phyloP scores from a whole-genome alignment of 208 protist species.

The Tetramitus jugosus region DNA sequence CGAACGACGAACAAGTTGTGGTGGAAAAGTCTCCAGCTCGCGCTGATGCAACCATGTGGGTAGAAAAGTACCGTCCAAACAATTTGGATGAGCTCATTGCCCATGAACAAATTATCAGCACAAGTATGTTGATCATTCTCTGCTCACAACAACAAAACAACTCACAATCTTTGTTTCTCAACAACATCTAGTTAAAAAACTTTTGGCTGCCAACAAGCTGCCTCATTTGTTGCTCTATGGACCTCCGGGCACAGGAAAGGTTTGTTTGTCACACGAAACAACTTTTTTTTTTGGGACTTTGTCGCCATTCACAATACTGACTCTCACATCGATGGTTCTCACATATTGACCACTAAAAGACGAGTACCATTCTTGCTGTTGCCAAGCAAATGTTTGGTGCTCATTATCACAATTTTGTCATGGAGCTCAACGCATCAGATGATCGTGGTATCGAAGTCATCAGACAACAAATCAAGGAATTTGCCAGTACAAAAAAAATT shows the following conservation, averaged over 20 bases:
- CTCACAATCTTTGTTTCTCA: background rate
- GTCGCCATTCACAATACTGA: background rate
- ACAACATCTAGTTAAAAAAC: conserved; percentile 50
- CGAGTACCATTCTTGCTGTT: conserved; percentile 70
- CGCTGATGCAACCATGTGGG: conserved; percentile 62
- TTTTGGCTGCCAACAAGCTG: conserved; percentile 80
- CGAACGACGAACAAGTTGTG: no score
- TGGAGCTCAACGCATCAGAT: conserved; percentile 98
- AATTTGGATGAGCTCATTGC: conserved; percentile 74
- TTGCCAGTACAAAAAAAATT: conserved; percentile 89
- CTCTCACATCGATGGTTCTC: background rate
- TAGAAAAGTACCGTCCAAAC: conserved; percentile 88
- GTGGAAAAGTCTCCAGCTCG: no score
- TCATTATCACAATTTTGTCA: conserved; percentile 58
- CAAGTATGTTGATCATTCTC: conserved; percentile 44
- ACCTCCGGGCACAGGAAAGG: conserved; percentile 62
- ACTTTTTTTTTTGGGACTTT: conserved; percentile 41
- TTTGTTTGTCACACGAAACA: conserved; percentile 76
- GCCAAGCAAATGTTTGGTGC: conserved; percentile 83
- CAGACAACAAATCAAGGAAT: conserved; percentile 92
- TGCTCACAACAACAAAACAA: background rate
- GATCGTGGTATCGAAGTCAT: conserved; percentile 97
- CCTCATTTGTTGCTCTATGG: conserved; percentile 97
- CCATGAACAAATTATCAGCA: conserved; percentile 77
- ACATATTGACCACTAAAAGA: conserved; percentile 46